Base-by-base conservation (phyloP, 192 early-diverging fungal species). In the Dispira simplex region DNA sequence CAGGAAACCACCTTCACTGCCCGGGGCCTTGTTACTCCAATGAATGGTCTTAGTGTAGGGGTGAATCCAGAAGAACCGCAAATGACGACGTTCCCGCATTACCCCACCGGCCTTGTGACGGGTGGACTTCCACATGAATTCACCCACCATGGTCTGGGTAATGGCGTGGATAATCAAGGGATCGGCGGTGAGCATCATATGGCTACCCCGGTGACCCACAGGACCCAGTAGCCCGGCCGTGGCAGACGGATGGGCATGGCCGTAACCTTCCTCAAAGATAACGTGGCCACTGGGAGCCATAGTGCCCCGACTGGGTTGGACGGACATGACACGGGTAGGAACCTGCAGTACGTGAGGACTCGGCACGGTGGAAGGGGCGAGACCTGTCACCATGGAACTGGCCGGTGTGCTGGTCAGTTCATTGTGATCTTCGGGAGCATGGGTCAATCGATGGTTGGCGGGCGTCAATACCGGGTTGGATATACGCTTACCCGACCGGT, bases 1-100 rank as follows among this genome's bases (percentile, higher is more conserved):
- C 63, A 62, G 69, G 51, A 53, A 64, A 23, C 65, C 63, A 62
- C 73, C 75, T n/a, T 66, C 65, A 20, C 75, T 74, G 5, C 70
- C 75, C 27, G 86, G 86, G 39, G 81, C 81, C 59, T 79, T 74
- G 58, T 69, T 74, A 63, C 81, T 81, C 88, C 88, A 90, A 65
- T 90, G 85, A 56, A 90, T 69, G 27, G 83, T 85, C 63, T 83
- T 83, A 23, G 86, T 85, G 47, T 88, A 90, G 23, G 88, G 88
- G 56, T 88, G 86, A 28, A 90, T 78, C 88, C 88, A 90, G 49
- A 90, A 87, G 75, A 80, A 90, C 13, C 88, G 79, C 63, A 75
- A 58, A 55, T 90, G 85, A 12, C 80, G 73, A 45, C 80, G 79
- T 64, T 85, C 88, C 20, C 75, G 79, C 23, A 75, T 71, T 58